Evolutionary conservation across 2,329 filamentous ascomycete species (phyloP).

Genomic region (Apiospora phragmitis): DNA sequence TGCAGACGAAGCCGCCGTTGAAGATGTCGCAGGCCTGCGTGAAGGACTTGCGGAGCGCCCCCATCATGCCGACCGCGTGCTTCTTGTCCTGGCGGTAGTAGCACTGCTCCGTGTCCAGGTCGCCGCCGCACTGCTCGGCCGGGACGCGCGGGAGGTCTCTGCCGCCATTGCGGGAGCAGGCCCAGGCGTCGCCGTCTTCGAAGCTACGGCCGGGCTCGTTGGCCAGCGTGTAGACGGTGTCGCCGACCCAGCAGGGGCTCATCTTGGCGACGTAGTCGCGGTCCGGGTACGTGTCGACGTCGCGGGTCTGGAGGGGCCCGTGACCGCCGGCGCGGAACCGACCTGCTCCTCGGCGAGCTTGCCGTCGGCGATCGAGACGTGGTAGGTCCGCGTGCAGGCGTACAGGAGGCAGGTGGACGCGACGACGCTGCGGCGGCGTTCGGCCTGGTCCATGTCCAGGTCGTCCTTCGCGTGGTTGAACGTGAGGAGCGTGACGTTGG

Average conservation of each 20-base stretch:
- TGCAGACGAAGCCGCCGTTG: neutral
- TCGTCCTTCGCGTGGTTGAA: neutral
- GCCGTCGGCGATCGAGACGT: neutral
- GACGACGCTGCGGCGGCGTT: neutral
- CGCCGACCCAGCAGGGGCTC: neutral
- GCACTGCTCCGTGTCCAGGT: neutral
- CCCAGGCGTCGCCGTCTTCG: neutral
- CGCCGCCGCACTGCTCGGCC: neutral
- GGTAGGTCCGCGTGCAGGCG: conserved; percentile 2
- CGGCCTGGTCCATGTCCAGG: neutral
- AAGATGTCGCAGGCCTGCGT: neutral
- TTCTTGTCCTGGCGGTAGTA: neutral
- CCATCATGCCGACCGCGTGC: neutral
- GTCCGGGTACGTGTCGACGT: neutral
- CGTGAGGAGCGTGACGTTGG: neutral
- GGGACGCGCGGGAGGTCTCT: neutral
- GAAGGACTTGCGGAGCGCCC: neutral
- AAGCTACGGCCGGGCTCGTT: neutral
- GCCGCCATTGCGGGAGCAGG: neutral
- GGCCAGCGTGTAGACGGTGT: neutral
- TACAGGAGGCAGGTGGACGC: conserved; percentile 7
- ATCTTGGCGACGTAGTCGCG: neutral
- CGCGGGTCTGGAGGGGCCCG: neutral
- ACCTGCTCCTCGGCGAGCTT: neutral
- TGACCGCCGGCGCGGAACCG: neutral